Evolutionary conservation across 1,284 basidiomycete genomes (phyloP), one percentile per base, ranked within the genome.

Genomic region (Hypsizygus ulmarius): DNA sequence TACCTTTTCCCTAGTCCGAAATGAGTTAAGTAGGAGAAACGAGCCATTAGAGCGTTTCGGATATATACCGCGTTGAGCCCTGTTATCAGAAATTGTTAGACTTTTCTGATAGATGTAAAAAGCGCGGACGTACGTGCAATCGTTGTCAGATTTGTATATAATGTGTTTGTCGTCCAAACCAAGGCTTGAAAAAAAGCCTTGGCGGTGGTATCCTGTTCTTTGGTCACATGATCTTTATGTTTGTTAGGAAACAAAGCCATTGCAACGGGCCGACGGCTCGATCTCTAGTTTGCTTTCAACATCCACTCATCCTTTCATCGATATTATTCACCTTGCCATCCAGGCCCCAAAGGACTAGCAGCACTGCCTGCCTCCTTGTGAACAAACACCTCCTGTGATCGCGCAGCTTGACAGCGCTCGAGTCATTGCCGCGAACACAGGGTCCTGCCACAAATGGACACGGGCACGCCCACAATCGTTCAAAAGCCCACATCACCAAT

Each of bases 391-490:
- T 28, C 45, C 46, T 47, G 50, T 49, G 39, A 48, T 45, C 49
- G 15, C 32, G 39, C 32, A 39, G 29, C 39, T 45, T 40, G 41
- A 10, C 41, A 43, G 45, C 43, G 37, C 39, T 45, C 50, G 49
- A 58, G 50, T 55, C 58, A 57, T 51, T 44, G 32, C 47, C 32
- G 40, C 39, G 30, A 44, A 32, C 28, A 47, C 25, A 53, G 52
- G 52, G 52, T 47, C 47, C 50, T 59, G 45, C 51, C 53, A 27
- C 43, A 55, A 56, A 53, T 50, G 52, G 58, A 47, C 33, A 21
- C 33, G 15, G 39, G 39, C 39, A 35, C 35, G 41, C 35, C 45
- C 25, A 33, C 40, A 28, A 28, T 29, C 28, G 33, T 41, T 45
- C 54, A 55, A 53, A 50, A 53, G 48, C 42, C 50, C 28, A 48